Base-by-base conservation (phyloP, 805 yeast species). In the Candida pseudofarinosa region DNA sequence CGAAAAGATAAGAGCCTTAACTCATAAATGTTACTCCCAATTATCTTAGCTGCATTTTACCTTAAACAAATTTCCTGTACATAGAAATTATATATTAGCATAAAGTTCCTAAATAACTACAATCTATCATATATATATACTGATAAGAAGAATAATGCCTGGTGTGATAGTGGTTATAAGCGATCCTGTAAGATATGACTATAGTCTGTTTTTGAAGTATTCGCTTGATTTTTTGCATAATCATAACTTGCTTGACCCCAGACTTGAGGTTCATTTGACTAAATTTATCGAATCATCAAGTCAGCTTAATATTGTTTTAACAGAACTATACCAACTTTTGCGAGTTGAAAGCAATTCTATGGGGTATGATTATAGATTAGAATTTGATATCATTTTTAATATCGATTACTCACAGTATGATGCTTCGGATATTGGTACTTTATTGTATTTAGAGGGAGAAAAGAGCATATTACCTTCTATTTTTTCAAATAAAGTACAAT, bases 331-430 rank as follows among this genome's bases (percentile, higher is more conserved):
- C 43, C 46, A 56, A 13, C 46, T 55, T 14, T 37, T 58, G 3
- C 50, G 77, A 45, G 33, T 39, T 14, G 34, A 45, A 5, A 55
- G 59, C 13, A 37, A 48, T 8, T 19, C 15, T 1, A 38, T 43
- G 15, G 62, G 62, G 3, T 55, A 51, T 36, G 55, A 55, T 37
- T 58, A 59, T 42, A 43, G 46, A 1, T 60, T 67, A 38, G 56
- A 51, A 14, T 63, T 69, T 39, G 57, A 63, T 37, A 53, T 69
- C 0, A 40, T 62, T 8, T 60, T 63, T 45, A 63, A 65, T 37
- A 35, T 38, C n/a, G 32, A n/a, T 7, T n/a, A 13, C 7, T n/a
- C 17, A 7, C 7, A 32, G 34, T 7, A 7, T 7, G 10, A 23
- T 23, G 6, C 10, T 7, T 23, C 28, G 10, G 28, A 10, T 23